phyloP scores from a whole-genome alignment of 176 grass and related monocot genomes.

The Secale cereale region DNA sequence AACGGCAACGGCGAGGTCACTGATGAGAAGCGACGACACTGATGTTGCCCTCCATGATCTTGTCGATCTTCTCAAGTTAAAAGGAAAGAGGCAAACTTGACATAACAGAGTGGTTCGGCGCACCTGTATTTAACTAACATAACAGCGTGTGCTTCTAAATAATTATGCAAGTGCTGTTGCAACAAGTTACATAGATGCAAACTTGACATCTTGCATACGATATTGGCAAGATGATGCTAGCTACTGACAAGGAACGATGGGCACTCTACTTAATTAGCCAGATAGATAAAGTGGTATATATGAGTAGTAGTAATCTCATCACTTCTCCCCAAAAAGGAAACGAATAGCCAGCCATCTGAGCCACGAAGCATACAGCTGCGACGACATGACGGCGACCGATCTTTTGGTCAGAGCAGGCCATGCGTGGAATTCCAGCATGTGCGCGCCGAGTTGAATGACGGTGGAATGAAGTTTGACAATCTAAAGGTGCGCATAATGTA shows the following conservation, averaged over 20 bases:
- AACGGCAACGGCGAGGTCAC: neutral
- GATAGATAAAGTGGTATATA: neutral
- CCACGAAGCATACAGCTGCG: too few species aligned
- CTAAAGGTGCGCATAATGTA: too few species aligned
- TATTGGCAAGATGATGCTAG: neutral
- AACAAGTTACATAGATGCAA: neutral
- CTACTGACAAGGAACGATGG: too few species aligned
- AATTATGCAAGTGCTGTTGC: neutral
- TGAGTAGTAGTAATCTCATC: too few species aligned
- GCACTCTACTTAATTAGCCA: too few species aligned
- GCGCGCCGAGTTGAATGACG: too few species aligned
- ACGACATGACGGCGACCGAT: too few species aligned
- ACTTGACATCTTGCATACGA: neutral
- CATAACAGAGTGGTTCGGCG: neutral
- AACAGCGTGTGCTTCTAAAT: neutral
- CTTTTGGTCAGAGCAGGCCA: too few species aligned
- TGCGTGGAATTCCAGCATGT: too few species aligned
- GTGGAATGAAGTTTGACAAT: too few species aligned
- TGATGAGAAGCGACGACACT: neutral
- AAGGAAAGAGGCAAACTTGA: slow-evolving; percentile 30
- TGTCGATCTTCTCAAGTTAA: slow-evolving; percentile 40
- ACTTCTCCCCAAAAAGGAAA: neutral
- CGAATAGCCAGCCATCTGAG: too few species aligned
- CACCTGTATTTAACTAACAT: neutral
- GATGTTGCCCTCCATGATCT: slow-evolving; percentile 38